Evolutionary conservation across 2,329 filamentous ascomycete genomes (phyloP).

Genomic region (Fusarium sp.): DNA sequence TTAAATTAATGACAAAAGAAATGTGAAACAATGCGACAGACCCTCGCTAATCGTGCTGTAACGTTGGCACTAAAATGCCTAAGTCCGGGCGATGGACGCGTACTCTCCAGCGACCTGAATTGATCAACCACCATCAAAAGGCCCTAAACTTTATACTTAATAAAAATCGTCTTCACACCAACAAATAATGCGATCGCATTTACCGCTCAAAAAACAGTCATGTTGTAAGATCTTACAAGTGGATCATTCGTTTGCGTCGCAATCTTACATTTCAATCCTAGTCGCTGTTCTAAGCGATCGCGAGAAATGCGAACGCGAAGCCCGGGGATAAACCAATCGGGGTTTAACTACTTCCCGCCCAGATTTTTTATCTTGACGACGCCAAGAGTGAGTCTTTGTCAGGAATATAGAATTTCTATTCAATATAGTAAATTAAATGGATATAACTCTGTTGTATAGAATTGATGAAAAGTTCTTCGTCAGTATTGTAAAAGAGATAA

Average conservation of each 20-base stretch:
- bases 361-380: background rate
- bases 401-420: background rate
- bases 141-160: background rate
- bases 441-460: fast-evolving
- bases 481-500: background rate
- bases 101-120: background rate
- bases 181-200: background rate
- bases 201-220: background rate
- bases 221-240: background rate
- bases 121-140: background rate
- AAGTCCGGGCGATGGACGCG: background rate
- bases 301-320: slow-evolving; percentile 3
- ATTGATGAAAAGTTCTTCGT: fast-evolving
- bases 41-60: background rate
- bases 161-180: background rate
- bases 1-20: background rate
- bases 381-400: background rate
- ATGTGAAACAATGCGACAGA: background rate
- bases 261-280: background rate
- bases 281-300: background rate
- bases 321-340: background rate
- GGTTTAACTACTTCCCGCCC: background rate
- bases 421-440: background rate
- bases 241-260: background rate
- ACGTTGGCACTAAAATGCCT: background rate